These are phyloP conservation scores for Solanum chacoense DNA, from an alignment of 305 asterid species.

Conservation along the genomic window DNA sequence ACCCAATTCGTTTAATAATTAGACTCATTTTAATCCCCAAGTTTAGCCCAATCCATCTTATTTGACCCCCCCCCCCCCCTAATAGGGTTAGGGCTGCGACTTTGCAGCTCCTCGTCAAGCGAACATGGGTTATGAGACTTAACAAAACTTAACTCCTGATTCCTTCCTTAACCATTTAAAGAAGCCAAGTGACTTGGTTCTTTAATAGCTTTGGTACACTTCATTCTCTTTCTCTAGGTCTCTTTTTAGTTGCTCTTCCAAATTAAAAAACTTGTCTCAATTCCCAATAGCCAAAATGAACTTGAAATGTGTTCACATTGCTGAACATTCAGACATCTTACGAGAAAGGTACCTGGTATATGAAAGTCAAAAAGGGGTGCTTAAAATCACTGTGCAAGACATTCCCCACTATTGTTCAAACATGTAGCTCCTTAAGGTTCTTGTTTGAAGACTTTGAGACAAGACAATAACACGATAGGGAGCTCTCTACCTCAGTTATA, in stretches of 20 bases:
- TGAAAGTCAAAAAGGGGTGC: background rate
- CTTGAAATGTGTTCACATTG: background rate
- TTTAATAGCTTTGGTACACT: background rate
- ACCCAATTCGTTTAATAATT: background rate
- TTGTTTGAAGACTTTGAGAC: background rate
- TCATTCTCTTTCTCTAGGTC: background rate
- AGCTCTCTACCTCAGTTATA: background rate
- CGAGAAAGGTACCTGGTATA: background rate
- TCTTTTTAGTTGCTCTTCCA: background rate
- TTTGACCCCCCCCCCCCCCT: background rate
- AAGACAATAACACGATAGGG: background rate
- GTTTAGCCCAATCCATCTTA: background rate
- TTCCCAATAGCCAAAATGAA: background rate
- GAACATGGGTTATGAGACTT: background rate
- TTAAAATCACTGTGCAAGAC: background rate
- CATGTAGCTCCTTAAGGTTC: background rate
- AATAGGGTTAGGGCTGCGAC: background rate
- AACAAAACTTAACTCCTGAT: background rate
- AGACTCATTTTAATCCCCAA: background rate
- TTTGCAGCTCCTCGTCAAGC: background rate
- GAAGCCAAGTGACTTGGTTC: background rate
- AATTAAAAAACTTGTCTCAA: background rate
- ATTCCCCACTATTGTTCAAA: background rate
- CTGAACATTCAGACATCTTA: background rate
- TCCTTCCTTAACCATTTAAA: background rate